Base-by-base conservation (phyloP, 345 rosid genomes). In the Moringa oleifera region DNA sequence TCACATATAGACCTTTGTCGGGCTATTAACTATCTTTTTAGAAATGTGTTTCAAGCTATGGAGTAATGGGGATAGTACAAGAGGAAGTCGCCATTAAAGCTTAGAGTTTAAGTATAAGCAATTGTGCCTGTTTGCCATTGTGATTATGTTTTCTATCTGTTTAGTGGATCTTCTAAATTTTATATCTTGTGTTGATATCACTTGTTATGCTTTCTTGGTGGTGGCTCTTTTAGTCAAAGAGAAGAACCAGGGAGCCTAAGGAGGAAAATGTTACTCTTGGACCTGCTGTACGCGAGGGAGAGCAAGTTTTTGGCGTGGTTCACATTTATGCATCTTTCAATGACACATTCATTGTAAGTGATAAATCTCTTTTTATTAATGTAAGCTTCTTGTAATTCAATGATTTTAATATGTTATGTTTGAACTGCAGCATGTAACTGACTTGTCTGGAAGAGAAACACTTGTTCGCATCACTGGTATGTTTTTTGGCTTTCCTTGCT, bases 251-350 rank as follows among this genome's bases (percentile, higher is more conserved):
- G 63, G 97, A 91, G 74, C 94, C 94, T 18, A 91, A 91, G 88
- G 97, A 83, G 53, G 97, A 91, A 57, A 84, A 66, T 52, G 87
- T 89, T 23, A 86, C 83, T 0, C 96, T 86, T 53, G 94, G 93
- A 23, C 96, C 97, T 1, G 75, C 88, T 41, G 85, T 86, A 24
- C 77, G 82, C 18, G 96, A 88, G 7, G 97, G 96, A 20, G 97
- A 88, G 77, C 74, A 77, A 37, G 94, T 80, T 54, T 88, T 91
- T 11, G 97, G 97, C 0, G 96, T 88, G 10, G 97, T 89, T 15
- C 97, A 88, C 72, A 85, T 88, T 23, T 91, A 82, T 63, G 97
- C 97, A 18, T 91, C 96, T 0, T 91, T 88, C 72, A 91, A 91
- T 51, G 97, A 91, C 64, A 91, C 97, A 6, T 91, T 91, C 75